phyloP scores from a whole-genome alignment of 768 basidiomycete species.

The Hortiboletus flavorubellus region DNA sequence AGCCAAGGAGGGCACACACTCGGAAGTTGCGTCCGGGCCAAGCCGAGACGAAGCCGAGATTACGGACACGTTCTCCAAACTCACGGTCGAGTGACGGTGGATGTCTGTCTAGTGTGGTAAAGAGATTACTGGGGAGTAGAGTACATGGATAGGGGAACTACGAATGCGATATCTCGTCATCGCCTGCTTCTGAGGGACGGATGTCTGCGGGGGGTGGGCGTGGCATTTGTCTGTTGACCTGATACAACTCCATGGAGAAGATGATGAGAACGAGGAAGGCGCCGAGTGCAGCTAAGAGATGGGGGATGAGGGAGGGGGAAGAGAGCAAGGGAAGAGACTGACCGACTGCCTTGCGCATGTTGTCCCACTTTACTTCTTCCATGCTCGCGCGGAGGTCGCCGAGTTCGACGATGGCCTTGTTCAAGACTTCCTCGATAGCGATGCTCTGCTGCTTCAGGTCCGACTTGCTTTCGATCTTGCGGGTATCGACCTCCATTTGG shows the following conservation, averaged over 20 bases:
- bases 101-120: slow-evolving; percentile 2
- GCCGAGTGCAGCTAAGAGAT: slow-evolving; percentile 50
- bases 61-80: slow-evolving; percentile 51
- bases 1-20: slow-evolving; percentile 11
- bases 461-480: slow-evolving; percentile 85
- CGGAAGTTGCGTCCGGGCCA: slow-evolving; percentile 11
- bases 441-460: slow-evolving; percentile 86
- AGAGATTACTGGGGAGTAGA: slow-evolving; percentile 16
- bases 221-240: slow-evolving; percentile 38
- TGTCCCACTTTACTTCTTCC: slow-evolving; percentile 87
- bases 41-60: slow-evolving; percentile 32
- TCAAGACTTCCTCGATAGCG: slow-evolving; percentile 77
- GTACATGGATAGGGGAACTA: slow-evolving; percentile 10
- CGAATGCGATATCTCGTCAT: slow-evolving; percentile 13
- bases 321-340: slow-evolving; percentile 25
- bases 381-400: slow-evolving; percentile 79
- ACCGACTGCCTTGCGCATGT: slow-evolving; percentile 82
- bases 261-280: slow-evolving; percentile 70
- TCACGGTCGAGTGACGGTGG: slow-evolving; percentile 44
- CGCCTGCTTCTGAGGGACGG: neutral
- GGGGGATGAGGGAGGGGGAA: neutral
- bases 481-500: slow-evolving; percentile 93
- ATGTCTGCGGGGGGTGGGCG: neutral
- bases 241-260: slow-evolving; percentile 63
- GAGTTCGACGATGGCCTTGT: slow-evolving; percentile 67